Conservation (phyloP, 495 filamentous ascomycete genomes). For the Xylona heveae region DNA sequence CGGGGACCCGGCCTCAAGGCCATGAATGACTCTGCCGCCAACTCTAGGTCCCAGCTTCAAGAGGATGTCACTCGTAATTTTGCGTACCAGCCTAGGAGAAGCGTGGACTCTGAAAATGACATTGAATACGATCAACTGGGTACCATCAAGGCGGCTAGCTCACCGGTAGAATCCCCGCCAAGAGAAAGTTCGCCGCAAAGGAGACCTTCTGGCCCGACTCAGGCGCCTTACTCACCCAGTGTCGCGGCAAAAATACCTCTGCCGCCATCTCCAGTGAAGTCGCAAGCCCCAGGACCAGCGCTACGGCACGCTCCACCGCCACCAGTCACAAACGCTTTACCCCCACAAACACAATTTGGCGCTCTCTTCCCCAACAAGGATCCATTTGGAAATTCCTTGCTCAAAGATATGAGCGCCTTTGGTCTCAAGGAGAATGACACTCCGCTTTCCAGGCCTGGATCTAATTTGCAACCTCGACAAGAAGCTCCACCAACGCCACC, state of each 20-base stretch:
- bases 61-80: slow-evolving; percentile 9
- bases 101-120: slow-evolving; percentile 17
- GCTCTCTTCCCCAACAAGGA: too few relatives aligned
- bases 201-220: slow-evolving; percentile 23
- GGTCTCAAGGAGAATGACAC: too few relatives aligned
- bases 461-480: background rate
- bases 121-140: background rate
- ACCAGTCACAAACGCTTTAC: too few relatives aligned
- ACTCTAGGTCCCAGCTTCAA: slow-evolving; percentile 23
- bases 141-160: slow-evolving; percentile 3
- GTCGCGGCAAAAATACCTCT: slow-evolving; percentile 32
- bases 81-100: slow-evolving; percentile 22
- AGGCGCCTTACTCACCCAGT: slow-evolving; percentile 27
- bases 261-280: slow-evolving; percentile 28
- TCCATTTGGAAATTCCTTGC: too few relatives aligned
- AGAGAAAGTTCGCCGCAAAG: slow-evolving; percentile 29
- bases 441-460: too few relatives aligned
- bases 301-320: too few relatives aligned
- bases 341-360: too few relatives aligned
- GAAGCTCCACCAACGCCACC: background rate
- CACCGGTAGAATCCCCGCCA: background rate
- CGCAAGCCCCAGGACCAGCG: slow-evolving; percentile 1
- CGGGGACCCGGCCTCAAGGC: slow-evolving; percentile 34
- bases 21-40: slow-evolving; percentile 54
- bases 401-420: too few relatives aligned